A percentile compares a stretch with the other conserved stretches of the same genome.
Evolutionary conservation across 1,284 basidiomycete species (phyloP).

Genomic region (Fomes fomentarius): DNA sequence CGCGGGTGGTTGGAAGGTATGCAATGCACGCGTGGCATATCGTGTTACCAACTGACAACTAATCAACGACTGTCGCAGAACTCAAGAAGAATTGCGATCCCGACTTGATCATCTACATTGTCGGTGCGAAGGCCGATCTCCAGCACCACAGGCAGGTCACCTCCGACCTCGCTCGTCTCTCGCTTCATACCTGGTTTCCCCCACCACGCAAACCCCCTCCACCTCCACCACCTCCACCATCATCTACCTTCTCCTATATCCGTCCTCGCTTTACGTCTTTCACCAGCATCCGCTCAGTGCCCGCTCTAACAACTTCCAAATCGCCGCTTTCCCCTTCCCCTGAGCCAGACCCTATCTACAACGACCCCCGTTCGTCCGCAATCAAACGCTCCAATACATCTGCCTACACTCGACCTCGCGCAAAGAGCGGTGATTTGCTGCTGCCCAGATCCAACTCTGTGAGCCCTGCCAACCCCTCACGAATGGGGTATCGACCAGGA

Average conservation of each 20-base stretch:
- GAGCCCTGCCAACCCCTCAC: slow-evolving; percentile 41
- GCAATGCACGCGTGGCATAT: slow-evolving; percentile 10
- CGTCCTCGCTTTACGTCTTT: slow-evolving; percentile 86
- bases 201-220: slow-evolving; percentile 64
- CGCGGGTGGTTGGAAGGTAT: slow-evolving; percentile 91
- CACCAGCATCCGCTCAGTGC: slow-evolving; percentile 64
- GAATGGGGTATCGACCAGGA: slow-evolving; percentile 49
- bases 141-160: slow-evolving; percentile 72
- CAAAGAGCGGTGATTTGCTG: slow-evolving; percentile 36
- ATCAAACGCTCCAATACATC: slow-evolving; percentile 37
- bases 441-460: slow-evolving; percentile 35
- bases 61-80: slow-evolving; percentile 49
- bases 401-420: slow-evolving; percentile 34
- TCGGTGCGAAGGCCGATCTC: slow-evolving; percentile 89
- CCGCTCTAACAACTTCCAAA: slow-evolving; percentile 26
- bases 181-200: slow-evolving; percentile 84
- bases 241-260: slow-evolving; percentile 79
- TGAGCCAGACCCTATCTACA: slow-evolving; percentile 28
- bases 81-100: slow-evolving; percentile 85
- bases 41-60: not conserved
- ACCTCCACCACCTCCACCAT: slow-evolving; percentile 61
- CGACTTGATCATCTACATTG: slow-evolving; percentile 90
- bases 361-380: slow-evolving; percentile 32
- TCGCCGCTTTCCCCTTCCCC: slow-evolving; percentile 27
- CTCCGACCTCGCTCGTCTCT: slow-evolving; percentile 77